phyloP scores from a whole-genome alignment of 2,329 filamentous ascomycete species.

The Penicillium hesseltinei region DNA sequence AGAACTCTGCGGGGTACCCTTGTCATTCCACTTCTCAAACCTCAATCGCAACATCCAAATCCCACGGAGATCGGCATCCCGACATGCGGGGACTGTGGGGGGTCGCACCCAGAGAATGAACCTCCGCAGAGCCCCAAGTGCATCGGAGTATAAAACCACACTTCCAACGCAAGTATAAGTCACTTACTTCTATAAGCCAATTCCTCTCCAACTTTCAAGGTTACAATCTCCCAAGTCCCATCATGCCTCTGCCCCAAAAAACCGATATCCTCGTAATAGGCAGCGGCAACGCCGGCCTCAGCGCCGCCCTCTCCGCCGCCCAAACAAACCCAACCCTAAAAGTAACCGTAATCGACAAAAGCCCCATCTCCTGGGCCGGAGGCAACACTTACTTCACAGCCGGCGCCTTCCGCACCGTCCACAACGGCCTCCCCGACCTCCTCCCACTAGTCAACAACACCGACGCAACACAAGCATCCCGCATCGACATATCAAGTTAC shows the following conservation, averaged over 20 bases:
- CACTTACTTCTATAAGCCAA: background rate
- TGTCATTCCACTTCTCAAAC: background rate
- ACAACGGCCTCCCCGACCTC: conserved; percentile 56
- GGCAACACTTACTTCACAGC: conserved; percentile 67
- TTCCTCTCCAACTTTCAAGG: background rate
- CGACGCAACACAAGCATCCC: conserved; percentile 43
- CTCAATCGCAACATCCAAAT: background rate
- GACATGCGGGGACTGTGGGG: conserved; percentile 5
- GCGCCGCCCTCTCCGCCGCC: conserved; percentile 57
- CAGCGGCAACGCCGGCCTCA: conserved; percentile 64
- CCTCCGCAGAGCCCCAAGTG: conserved; percentile 5
- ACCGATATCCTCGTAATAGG: conserved; percentile 55
- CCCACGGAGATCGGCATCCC: conserved; percentile 3
- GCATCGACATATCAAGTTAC: conserved; percentile 61
- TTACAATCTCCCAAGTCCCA: no score
- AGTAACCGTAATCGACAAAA: conserved; percentile 61
- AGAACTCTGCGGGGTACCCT: no score
- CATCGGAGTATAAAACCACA: background rate
- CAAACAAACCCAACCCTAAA: conserved; percentile 35
- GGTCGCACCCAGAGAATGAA: background rate
- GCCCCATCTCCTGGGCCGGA: conserved; percentile 58
- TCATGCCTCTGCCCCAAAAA: background rate
- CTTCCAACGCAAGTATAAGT: background rate
- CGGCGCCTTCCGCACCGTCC: conserved; percentile 60
- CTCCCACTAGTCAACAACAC: conserved; percentile 63